These are phyloP conservation scores for Drechslera avenae DNA, from an alignment of 2,329 filamentous ascomycete species.

Conservation along the genomic window DNA sequence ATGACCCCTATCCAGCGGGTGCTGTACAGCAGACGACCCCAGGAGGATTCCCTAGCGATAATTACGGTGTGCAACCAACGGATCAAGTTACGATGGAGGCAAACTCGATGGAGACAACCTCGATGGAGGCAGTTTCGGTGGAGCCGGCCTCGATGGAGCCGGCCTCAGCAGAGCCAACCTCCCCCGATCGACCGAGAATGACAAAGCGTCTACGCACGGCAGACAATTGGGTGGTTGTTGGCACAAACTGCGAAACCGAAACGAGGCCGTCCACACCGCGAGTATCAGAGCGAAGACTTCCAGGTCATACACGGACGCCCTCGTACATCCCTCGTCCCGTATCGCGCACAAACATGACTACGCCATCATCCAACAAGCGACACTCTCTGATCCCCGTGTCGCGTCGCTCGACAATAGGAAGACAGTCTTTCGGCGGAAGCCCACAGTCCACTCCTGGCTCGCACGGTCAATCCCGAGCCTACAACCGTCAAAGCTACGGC, in stretches of 20 bases:
- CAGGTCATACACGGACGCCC: conserved; percentile 29
- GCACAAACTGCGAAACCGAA: conserved; percentile 57
- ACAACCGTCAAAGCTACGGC: conserved; percentile 41
- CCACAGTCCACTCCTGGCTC: conserved; percentile 15
- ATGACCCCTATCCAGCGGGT: conserved; percentile 25
- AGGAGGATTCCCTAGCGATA: conserved; percentile 59
- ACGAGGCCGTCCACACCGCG: conserved; percentile 56
- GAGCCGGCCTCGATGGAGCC: too few species aligned
- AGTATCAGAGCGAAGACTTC: conserved; percentile 39
- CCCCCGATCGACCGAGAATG: conserved; percentile 50
- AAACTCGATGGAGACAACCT: too few species aligned
- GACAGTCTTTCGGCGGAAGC: conserved; percentile 26
- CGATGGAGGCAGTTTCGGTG: too few species aligned
- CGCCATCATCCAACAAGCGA: conserved; percentile 29
- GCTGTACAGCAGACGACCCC: conserved; percentile 52
- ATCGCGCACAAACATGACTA: conserved; percentile 26
- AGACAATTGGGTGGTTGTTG: conserved; percentile 56
- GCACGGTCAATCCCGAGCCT: conserved; percentile 28
- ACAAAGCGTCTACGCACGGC: conserved; percentile 57
- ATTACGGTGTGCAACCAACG: conserved; percentile 54
- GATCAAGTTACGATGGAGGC: conserved; percentile 43
- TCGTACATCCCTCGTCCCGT: conserved; percentile 45
- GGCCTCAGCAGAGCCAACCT: conserved; percentile 50
- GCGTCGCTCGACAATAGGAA: conserved; percentile 44
- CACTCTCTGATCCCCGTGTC: conserved; percentile 53